These are phyloP conservation scores for Yarrowia keelungensis DNA, from an alignment of 805 yeast species.

Conservation along the genomic window DNA sequence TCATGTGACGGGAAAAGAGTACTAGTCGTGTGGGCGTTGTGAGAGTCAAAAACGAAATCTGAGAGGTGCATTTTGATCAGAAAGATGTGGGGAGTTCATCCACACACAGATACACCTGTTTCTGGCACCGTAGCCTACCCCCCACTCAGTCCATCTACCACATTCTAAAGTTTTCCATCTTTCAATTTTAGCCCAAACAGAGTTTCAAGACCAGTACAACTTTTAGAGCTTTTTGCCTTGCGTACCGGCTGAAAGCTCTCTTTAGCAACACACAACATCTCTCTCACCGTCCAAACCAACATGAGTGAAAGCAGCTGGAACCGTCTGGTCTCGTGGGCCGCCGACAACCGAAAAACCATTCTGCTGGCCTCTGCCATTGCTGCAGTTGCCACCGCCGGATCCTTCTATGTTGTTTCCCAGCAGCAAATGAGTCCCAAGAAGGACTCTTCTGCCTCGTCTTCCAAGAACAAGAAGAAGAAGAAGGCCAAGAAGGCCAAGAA, in stretches of 20 bases:
- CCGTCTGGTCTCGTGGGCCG: constrained; percentile 36
- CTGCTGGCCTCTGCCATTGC: constrained; percentile 23
- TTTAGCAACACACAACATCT: not conserved
- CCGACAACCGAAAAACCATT: constrained; percentile 36
- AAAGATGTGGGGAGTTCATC: too few species aligned
- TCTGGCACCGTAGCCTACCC: too few species aligned
- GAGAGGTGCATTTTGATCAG: not conserved
- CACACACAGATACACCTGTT: too few species aligned
- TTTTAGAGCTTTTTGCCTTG: constrained; percentile 9
- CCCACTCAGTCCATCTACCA: not conserved
- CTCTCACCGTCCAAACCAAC: not conserved
- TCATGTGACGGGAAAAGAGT: not conserved
- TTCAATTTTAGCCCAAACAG: constrained; percentile 9
- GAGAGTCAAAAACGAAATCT: too few species aligned
- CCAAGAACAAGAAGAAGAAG: constrained; percentile 54
- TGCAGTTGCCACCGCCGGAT: constrained; percentile 37
- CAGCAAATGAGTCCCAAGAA: constrained; percentile 60
- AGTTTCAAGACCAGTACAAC: constrained; percentile 23
- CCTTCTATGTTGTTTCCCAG: constrained; percentile 40
- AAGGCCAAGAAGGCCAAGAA: constrained; percentile 45
- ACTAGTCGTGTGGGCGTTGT: too few species aligned
- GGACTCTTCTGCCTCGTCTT: constrained; percentile 51
- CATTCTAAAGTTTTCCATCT: constrained; percentile 32
- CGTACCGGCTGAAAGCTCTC: not conserved
- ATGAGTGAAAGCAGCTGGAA: constrained; percentile 39